Percentiles rank a stretch among this genome's conserved stretches.
Evolutionary conservation across 257 asterid genomes (phyloP).

Genomic region (Petunia secreta): DNA sequence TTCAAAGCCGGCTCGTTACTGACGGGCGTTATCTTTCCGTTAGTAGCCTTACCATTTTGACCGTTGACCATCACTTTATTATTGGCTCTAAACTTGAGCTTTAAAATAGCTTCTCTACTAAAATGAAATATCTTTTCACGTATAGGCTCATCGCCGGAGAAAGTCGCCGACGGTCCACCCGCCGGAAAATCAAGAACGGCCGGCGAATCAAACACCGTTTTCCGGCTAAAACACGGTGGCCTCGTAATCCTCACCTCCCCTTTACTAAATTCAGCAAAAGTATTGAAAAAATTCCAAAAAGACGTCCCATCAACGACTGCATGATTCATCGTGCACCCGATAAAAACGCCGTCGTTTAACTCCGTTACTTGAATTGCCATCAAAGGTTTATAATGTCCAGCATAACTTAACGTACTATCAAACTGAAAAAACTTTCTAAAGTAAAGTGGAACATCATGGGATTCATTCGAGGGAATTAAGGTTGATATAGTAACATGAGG

Average conservation of each 20-base stretch:
- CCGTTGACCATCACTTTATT: conserved; percentile 30
- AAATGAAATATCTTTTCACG: conserved; percentile 83
- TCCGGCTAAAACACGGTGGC: conserved; percentile 61
- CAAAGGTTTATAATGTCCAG: conserved; percentile 72
- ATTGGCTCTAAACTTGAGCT: conserved; percentile 63
- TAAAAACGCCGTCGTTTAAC: conserved; percentile 65
- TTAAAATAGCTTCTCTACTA: conserved; percentile 70
- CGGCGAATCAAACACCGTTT: conserved; percentile 67
- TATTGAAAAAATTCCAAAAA: conserved; percentile 91
- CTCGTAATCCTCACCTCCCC: conserved; percentile 56
- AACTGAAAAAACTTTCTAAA: conserved; percentile 70
- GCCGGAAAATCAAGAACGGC: conserved; percentile 61
- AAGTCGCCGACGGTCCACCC: conserved; percentile 85
- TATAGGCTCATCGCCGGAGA: conserved; percentile 70
- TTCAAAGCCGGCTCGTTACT: conserved; percentile 4
- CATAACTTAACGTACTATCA: conserved; percentile 73
- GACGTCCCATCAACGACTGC: conserved; percentile 96
- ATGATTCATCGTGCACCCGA: conserved; percentile 82
- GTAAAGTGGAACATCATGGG: conserved; percentile 53
- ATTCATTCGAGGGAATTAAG: conserved; percentile 39
- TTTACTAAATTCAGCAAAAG: conserved; percentile 65
- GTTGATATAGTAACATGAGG: conserved; percentile 40
- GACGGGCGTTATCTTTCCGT: conserved; percentile 51
- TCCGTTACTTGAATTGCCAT: conserved; percentile 79
- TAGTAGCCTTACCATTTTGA: conserved; percentile 36